These are phyloP conservation scores for Penicillium verhagenii DNA, from an alignment of 495 filamentous ascomycete genomes.

Conservation along the genomic window DNA sequence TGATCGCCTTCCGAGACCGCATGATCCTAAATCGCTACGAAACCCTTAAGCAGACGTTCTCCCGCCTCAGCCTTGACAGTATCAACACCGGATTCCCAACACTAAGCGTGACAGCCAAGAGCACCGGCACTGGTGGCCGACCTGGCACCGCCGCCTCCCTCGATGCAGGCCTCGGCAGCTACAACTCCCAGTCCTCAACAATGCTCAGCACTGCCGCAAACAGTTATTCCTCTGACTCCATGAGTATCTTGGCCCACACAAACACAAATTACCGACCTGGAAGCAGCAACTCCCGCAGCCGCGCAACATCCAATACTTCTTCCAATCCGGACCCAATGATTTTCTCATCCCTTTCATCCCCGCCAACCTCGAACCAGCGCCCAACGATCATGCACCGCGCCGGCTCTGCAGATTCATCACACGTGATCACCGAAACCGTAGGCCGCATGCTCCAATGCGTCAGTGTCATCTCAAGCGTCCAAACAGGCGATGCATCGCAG, in stretches of 20 bases:
- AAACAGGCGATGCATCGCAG: constrained; percentile 69
- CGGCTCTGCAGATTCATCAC: constrained; percentile 60
- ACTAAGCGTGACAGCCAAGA: constrained; percentile 47
- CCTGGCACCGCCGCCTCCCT: constrained; percentile 71
- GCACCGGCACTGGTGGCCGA: constrained; percentile 46
- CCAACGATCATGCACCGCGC: constrained; percentile 42
- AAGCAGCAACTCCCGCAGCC: constrained; percentile 53
- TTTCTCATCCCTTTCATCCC: constrained; percentile 55
- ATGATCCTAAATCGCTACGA: constrained; percentile 86
- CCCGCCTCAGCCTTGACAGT: constrained; percentile 80
- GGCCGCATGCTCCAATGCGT: constrained; percentile 97
- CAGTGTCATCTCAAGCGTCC: constrained; percentile 78
- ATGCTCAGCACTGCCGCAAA: constrained; percentile 57
- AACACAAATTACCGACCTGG: constrained; percentile 40
- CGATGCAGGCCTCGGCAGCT: constrained; percentile 67
- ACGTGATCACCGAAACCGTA: constrained; percentile 85
- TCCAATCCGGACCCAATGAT: constrained; percentile 48
- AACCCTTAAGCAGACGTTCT: constrained; percentile 84
- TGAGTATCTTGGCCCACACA: constrained; percentile 35
- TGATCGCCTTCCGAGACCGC: constrained; percentile 86
- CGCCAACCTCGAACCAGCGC: constrained; percentile 31
- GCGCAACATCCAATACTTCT: constrained; percentile 88
- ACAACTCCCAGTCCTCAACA: constrained; percentile 71
- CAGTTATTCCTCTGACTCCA: constrained; percentile 49
- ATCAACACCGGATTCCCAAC: constrained; percentile 60